Base-by-base conservation (phyloP, 1,284 basidiomycete genomes). In the Erythrobasidium hasegawianum region DNA sequence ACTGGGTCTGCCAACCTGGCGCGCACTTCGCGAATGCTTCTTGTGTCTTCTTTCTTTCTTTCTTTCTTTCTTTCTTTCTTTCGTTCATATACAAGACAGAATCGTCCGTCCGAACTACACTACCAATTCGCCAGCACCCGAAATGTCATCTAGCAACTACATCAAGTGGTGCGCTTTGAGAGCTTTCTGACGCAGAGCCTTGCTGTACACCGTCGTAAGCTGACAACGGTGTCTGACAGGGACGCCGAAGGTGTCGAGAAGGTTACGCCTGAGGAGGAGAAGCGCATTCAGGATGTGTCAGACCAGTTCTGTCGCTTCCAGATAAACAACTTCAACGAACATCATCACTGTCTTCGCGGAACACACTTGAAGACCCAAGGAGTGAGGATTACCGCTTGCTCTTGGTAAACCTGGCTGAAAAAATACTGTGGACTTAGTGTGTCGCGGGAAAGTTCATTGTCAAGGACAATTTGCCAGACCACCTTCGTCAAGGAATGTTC, bases 401-500 rank as follows among this genome's bases (percentile, higher is more conserved):
- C n/a, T n/a, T n/a, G n/a, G n/a, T n/a, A n/a, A n/a, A n/a, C n/a
- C n/a, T n/a, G n/a, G n/a, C n/a, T n/a, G n/a, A n/a, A n/a, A n/a
- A n/a, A n/a, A n/a, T n/a, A n/a, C n/a, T n/a, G n/a, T n/a, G n/a
- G n/a, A n/a, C n/a, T n/a, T n/a, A 64, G 61, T 67, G 65, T 47
- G 71, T 75, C 59, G 73, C 71, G 26, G 74, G 74, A n/a, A 60
- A 69, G 13, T 45, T 74, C 8, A 49, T 52, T 10, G 70, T 75
- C 16, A 49, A 72, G 0, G 60, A 69, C n/a, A 56, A 59, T 18
- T 67, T 74, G 18, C 72, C 73, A 39, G 60, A 71, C 14, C 71
- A 75, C 39, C 62, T 74, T n/a, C 67, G 70, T 24, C 74, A 74
- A 47, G 71, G 71, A 13, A 64, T 75, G 27, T 75, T 75, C 59